phyloP scores from a whole-genome alignment of 495 filamentous ascomycete species.

The Opeltia flavorubescens region DNA sequence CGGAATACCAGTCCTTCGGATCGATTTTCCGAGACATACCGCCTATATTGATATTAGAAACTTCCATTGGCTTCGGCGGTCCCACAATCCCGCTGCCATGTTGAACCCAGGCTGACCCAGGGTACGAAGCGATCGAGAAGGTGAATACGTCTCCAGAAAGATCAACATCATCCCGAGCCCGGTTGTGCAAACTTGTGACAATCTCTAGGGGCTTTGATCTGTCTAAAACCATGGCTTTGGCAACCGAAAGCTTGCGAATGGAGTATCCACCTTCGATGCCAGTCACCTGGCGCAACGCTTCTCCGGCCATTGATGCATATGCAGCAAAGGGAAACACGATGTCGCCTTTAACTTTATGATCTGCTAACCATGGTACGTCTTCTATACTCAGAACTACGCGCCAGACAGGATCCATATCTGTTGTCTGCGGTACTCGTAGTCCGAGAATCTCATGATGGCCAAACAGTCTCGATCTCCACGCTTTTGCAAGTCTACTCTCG shows the following conservation, averaged over 20 bases:
- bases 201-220: constrained; percentile 26
- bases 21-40: constrained; percentile 8
- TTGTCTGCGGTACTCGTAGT: constrained; percentile 4
- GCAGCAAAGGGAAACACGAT: constrained; percentile 32
- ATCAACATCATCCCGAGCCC: constrained; percentile 20
- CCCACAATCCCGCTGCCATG: constrained; percentile 28
- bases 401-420: background rate
- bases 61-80: background rate
- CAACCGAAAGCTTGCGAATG: constrained; percentile 28
- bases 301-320: constrained; percentile 31
- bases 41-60: background rate
- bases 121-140: constrained; percentile 29
- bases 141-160: constrained; percentile 28
- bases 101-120: constrained; percentile 24
- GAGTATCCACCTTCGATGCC: constrained; percentile 21
- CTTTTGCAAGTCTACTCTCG: constrained; percentile 4
- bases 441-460: constrained; percentile 34
- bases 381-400: background rate
- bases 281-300: constrained; percentile 25
- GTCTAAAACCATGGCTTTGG: constrained; percentile 30
- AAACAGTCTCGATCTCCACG: background rate
- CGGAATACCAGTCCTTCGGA: constrained; percentile 21
- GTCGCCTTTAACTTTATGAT: constrained; percentile 26
- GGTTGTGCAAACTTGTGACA: constrained; percentile 24
- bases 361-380: constrained; percentile 12